These are phyloP conservation scores for Boletus rubescentipes DNA, from an alignment of 768 basidiomycete genomes.

Conservation along the genomic window DNA sequence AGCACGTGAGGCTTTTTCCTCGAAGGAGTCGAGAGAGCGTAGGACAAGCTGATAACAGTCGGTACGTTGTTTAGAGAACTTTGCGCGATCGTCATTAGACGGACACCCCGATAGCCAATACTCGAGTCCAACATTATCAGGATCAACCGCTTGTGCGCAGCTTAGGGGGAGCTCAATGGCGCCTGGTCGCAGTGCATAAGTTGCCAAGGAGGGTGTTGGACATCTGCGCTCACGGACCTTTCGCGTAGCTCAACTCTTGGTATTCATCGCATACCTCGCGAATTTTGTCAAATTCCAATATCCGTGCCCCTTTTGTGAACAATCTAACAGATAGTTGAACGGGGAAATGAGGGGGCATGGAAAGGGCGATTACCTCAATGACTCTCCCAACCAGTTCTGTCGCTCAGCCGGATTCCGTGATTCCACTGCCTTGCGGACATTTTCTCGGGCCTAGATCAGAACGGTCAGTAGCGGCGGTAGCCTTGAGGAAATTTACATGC, in stretches of 20 bases:
- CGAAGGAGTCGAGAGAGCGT: constrained; percentile 78
- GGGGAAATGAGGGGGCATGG: neutral
- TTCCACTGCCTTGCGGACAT: constrained; percentile 85
- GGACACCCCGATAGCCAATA: constrained; percentile 70
- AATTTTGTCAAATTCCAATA: constrained; percentile 80
- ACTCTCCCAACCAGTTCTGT: constrained; percentile 80
- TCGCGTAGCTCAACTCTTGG: constrained; percentile 77
- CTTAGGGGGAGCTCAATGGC: constrained; percentile 81
- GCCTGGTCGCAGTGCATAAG: constrained; percentile 46
- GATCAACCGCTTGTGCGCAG: constrained; percentile 78
- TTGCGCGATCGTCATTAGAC: constrained; percentile 56
- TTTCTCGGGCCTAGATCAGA: constrained; percentile 78
- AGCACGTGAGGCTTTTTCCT: constrained; percentile 53
- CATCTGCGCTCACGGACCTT: constrained; percentile 49
- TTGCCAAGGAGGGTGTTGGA: neutral
- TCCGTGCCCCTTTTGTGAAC: constrained; percentile 85
- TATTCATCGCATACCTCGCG: constrained; percentile 89
- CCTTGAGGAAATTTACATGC: constrained; percentile 36
- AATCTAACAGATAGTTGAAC: constrained; percentile 47
- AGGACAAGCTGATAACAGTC: constrained; percentile 83
- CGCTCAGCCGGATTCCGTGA: constrained; percentile 71
- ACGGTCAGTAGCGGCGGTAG: constrained; percentile 2
- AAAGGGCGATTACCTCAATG: constrained; percentile 62
- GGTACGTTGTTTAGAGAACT: constrained; percentile 58
- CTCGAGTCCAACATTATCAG: constrained; percentile 70